phyloP scores from a whole-genome alignment of 768 basidiomycete species.

The Lyophyllum decastes region DNA sequence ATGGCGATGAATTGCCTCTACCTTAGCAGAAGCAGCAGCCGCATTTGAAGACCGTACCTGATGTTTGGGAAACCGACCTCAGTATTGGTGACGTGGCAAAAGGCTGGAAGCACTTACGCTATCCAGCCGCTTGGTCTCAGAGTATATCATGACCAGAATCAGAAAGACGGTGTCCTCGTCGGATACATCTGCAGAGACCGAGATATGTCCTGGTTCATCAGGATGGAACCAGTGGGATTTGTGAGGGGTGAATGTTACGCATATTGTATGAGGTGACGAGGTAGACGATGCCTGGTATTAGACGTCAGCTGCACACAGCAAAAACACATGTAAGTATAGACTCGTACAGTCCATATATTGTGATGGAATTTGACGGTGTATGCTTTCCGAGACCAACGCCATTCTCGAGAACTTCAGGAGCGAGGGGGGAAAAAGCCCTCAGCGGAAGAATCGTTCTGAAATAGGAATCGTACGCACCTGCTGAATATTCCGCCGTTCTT shows the following conservation, averaged over 20 bases:
- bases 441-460: too few species aligned
- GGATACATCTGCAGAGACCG: background rate
- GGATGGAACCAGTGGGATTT: background rate
- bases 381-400: background rate
- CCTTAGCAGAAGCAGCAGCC: too few species aligned
- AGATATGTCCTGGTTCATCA: background rate
- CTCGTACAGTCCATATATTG: background rate
- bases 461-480: background rate
- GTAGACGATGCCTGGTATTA: background rate
- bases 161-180: background rate
- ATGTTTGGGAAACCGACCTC: too few species aligned
- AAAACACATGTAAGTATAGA: background rate
- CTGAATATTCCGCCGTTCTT: background rate
- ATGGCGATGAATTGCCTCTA: too few species aligned
- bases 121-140: background rate
- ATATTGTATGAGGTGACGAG: too few species aligned
- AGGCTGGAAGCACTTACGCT: background rate
- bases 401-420: slow-evolving; percentile 8
- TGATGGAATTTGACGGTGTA: slow-evolving; percentile 3
- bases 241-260: background rate
- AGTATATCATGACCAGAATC: background rate
- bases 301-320: background rate
- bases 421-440: background rate
- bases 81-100: too few species aligned
- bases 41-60: too few species aligned